Conservation (phyloP, 108 stramenopile genomes). For the Nitzschia palea region DNA sequence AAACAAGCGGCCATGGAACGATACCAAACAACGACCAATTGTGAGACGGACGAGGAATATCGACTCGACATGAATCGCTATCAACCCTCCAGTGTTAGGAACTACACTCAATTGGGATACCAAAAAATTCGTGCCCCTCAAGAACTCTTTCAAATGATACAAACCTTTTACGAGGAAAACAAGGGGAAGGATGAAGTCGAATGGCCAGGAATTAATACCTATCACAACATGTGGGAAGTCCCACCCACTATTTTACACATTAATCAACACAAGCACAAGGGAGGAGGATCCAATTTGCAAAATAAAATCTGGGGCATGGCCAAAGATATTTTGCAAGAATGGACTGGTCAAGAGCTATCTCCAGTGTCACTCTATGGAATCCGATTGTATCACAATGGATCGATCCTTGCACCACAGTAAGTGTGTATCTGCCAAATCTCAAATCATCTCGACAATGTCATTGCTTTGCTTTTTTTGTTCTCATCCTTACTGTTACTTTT, state of each 20-base stretch:
- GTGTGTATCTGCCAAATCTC: neutral
- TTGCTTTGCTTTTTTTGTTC: neutral
- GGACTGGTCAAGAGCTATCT: conserved; percentile 80
- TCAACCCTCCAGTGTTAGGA: conserved; percentile 58
- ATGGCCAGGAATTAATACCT: conserved; percentile 46
- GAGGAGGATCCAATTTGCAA: conserved; percentile 35
- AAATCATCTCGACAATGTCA: neutral
- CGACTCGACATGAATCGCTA: conserved; percentile 58
- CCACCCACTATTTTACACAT: conserved; percentile 35
- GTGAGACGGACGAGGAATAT: neutral
- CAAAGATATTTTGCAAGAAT: conserved; percentile 76
- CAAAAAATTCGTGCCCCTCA: conserved; percentile 54
- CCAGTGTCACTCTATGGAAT: conserved; percentile 87
- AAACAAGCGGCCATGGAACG: neutral
- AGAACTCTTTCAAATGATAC: conserved; percentile 41
- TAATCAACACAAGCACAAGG: conserved; percentile 17
- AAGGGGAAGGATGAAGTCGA: conserved; percentile 31
- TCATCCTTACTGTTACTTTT: neutral
- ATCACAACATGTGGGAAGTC: conserved; percentile 66
- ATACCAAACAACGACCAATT: neutral
- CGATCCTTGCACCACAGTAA: conserved; percentile 75
- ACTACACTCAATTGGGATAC: conserved; percentile 76
- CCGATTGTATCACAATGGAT: conserved; percentile 73
- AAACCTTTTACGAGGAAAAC: conserved; percentile 67
- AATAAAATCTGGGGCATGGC: conserved; percentile 59